These are phyloP conservation scores for Exophiala phaeomuriformis DNA, from an alignment of 2,329 filamentous ascomycete genomes.

Conservation along the genomic window DNA sequence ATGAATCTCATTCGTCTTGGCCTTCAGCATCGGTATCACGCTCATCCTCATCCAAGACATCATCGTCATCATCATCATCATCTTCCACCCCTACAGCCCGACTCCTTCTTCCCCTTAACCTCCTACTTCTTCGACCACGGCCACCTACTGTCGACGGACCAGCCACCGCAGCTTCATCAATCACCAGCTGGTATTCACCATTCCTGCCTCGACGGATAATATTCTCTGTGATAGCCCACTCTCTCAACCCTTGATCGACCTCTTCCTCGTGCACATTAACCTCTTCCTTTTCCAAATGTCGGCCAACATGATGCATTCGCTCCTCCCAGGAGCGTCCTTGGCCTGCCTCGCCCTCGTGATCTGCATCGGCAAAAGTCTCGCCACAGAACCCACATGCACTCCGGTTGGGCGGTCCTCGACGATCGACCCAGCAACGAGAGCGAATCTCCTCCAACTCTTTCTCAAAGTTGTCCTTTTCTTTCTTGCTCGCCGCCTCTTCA, in stretches of 20 bases:
- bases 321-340: conserved; percentile 57
- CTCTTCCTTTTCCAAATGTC: conserved; percentile 62
- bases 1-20: no score
- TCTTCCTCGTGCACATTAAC: conserved; percentile 25
- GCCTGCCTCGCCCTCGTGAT: conserved; percentile 31
- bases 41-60: no score
- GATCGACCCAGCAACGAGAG: conserved; percentile 50
- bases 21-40: no score
- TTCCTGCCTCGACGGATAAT: conserved; percentile 16
- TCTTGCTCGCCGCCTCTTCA: conserved; percentile 39
- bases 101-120: conserved; percentile 3
- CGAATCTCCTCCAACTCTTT: conserved; percentile 52
- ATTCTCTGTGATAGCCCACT: conserved; percentile 36
- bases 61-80: background rate
- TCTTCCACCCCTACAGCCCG: conserved; percentile 11
- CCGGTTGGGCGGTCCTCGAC: conserved; percentile 54
- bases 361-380: conserved; percentile 19
- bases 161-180: conserved; percentile 6
- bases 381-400: conserved; percentile 59
- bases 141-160: no score
- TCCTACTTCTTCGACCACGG: conserved; percentile 4
- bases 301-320: conserved; percentile 79
- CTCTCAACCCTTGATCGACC: conserved; percentile 37
- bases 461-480: conserved; percentile 40
- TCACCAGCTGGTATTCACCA: conserved; percentile 16